These are phyloP conservation scores for Lactarius sanguifluus DNA, from an alignment of 768 basidiomycete genomes.

Conservation along the genomic window DNA sequence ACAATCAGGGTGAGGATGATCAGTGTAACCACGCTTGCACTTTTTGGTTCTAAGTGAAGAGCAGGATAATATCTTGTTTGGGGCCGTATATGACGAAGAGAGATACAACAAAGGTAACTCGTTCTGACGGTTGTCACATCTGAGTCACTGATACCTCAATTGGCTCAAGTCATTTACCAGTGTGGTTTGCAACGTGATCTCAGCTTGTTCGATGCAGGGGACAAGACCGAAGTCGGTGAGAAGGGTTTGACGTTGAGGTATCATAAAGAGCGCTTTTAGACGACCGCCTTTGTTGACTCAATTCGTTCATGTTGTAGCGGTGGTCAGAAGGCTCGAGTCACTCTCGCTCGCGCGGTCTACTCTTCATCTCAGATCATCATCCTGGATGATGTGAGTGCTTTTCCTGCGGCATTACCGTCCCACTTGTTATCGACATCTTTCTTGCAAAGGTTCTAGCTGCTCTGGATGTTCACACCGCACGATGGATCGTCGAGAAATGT, in stretches of 20 bases:
- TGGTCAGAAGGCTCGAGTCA: conserved; percentile 60
- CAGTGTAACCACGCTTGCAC: not conserved
- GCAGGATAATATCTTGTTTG: conserved; percentile 53
- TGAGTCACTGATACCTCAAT: not conserved
- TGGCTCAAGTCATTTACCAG: conserved; percentile 29
- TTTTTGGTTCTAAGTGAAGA: not conserved
- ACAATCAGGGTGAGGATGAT: conserved; percentile 54
- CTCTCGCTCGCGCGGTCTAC: conserved; percentile 59
- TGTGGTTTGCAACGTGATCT: conserved; percentile 41
- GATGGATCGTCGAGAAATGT: conserved; percentile 52
- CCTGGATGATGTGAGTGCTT: conserved; percentile 60
- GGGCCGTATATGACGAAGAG: conserved; percentile 44
- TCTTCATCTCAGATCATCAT: conserved; percentile 59
- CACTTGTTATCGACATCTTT: not conserved
- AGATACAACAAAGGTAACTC: conserved; percentile 43
- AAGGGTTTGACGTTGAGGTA: conserved; percentile 50
- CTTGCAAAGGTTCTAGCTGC: conserved; percentile 43
- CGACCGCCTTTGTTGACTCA: not conserved
- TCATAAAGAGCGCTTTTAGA: not conserved
- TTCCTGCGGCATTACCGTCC: not conserved
- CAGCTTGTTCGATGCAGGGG: conserved; percentile 48
- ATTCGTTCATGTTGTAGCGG: conserved; percentile 36
- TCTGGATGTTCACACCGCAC: conserved; percentile 53
- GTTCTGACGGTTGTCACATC: not conserved
- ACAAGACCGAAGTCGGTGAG: conserved; percentile 57